These are phyloP conservation scores for Russula sp. DNA, from an alignment of 768 basidiomycete species.

Conservation along the genomic window DNA sequence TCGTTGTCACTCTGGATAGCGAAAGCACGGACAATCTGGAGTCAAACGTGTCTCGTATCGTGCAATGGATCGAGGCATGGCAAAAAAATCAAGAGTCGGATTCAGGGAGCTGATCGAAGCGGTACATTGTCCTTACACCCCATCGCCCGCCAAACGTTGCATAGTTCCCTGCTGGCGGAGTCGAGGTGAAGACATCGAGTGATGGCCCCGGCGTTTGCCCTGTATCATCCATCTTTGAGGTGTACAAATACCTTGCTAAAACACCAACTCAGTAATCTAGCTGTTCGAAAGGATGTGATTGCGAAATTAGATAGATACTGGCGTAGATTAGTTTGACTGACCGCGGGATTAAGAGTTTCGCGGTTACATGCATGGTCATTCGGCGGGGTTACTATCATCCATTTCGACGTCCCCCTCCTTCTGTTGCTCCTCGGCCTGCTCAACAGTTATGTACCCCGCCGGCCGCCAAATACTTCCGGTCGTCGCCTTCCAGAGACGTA, in stretches of 20 bases:
- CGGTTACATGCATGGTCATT: slow-evolving; percentile 23
- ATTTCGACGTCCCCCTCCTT: slow-evolving; percentile 37
- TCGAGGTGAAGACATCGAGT: background rate
- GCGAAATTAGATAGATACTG: background rate
- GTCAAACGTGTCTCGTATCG: slow-evolving; percentile 77
- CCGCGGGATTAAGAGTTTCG: background rate
- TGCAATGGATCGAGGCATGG: slow-evolving; percentile 86
- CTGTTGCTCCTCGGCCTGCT: slow-evolving; percentile 52
- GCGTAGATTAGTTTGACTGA: background rate
- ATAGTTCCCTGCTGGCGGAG: background rate
- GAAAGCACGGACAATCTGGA: slow-evolving; percentile 75
- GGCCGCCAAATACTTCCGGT: slow-evolving; percentile 79
- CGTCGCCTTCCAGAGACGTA: slow-evolving; percentile 81
- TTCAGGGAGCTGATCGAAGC: slow-evolving; percentile 13
- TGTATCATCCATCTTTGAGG: background rate
- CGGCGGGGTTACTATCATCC: slow-evolving; percentile 34
- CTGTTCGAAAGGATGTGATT: background rate
- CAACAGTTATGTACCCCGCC: slow-evolving; percentile 75
- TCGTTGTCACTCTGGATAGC: slow-evolving; percentile 79
- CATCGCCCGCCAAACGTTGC: background rate
- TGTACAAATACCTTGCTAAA: background rate
- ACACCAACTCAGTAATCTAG: background rate
- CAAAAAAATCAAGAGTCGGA: slow-evolving; percentile 24
- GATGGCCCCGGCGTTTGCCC: background rate
- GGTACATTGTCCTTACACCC: slow-evolving; percentile 3